phyloP scores from a whole-genome alignment of 345 rosid species.

The Turritis glabra region DNA sequence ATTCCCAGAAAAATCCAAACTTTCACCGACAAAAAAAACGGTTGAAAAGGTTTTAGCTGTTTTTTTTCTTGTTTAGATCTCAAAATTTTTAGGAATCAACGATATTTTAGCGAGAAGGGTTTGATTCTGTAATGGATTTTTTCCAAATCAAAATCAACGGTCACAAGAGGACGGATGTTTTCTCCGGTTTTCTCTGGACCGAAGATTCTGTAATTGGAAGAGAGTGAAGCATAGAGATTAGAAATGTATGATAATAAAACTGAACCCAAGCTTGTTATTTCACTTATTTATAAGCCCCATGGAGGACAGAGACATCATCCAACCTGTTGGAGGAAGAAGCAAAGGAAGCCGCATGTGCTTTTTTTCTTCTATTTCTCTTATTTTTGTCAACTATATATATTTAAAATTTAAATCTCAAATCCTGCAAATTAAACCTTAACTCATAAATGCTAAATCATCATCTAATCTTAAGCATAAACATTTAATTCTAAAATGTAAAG shows the following conservation, averaged over 20 bases:
- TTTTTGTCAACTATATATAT: no score
- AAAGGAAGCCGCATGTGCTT: conserved; percentile 12
- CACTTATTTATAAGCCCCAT: background rate
- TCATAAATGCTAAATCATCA: background rate
- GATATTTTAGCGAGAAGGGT: background rate
- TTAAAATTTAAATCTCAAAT: no score
- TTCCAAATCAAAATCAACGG: conserved; percentile 21
- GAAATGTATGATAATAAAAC: background rate
- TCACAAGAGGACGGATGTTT: background rate
- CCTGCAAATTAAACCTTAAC: no score
- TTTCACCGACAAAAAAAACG: background rate
- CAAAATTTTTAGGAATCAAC: background rate
- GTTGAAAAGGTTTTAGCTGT: background rate
- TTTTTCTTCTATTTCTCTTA: no score
- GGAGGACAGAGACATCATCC: conserved; percentile 21
- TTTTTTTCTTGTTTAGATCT: conserved; percentile 1
- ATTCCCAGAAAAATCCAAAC: background rate
- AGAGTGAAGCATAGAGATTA: background rate
- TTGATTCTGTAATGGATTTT: background rate
- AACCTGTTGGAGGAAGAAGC: conserved; percentile 13
- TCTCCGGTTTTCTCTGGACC: background rate
- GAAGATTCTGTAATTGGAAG: conserved; percentile 3
- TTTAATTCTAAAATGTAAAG: background rate
- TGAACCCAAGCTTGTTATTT: conserved; percentile 1
- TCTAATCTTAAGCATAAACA: background rate